Conservation (phyloP, 2,329 filamentous ascomycete species). For the Aspergillus viridinutans region DNA sequence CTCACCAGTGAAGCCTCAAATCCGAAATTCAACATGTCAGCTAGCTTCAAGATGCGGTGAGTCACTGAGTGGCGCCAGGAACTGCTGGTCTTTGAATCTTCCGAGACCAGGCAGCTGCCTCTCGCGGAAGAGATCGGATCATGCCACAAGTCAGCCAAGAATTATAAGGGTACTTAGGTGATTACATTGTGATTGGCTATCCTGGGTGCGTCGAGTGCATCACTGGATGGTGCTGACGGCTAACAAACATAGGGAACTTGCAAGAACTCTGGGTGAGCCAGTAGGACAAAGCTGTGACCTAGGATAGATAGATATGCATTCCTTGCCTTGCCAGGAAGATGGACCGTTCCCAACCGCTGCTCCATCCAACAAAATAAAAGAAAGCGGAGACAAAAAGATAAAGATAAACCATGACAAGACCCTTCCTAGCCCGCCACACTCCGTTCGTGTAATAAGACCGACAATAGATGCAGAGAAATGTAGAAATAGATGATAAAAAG, state of each 20-base stretch:
- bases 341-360: neutral
- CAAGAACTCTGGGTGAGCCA: neutral
- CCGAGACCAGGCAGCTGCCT: neutral
- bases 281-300: neutral
- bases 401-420: slow-evolving; percentile 14
- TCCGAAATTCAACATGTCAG: neutral
- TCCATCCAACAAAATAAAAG: slow-evolving; percentile 7
- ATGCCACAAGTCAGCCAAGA: neutral
- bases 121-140: neutral
- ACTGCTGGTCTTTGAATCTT: neutral
- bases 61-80: neutral
- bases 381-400: slow-evolving; percentile 6
- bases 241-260: neutral
- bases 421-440: slow-evolving; percentile 31
- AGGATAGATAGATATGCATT: neutral
- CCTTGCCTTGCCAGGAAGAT: slow-evolving; percentile 4
- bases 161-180: neutral
- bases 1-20: neutral
- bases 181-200: slow-evolving; percentile 2
- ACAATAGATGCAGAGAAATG: slow-evolving; percentile 15
- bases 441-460: slow-evolving; percentile 21
- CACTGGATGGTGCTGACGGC: neutral
- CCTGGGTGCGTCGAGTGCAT: slow-evolving; percentile 1
- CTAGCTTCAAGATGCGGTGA: slow-evolving; percentile 1
- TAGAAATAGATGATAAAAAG: slow-evolving; percentile 16